phyloP scores from a whole-genome alignment of 345 rosid species.

The Gossypium bickii region DNA sequence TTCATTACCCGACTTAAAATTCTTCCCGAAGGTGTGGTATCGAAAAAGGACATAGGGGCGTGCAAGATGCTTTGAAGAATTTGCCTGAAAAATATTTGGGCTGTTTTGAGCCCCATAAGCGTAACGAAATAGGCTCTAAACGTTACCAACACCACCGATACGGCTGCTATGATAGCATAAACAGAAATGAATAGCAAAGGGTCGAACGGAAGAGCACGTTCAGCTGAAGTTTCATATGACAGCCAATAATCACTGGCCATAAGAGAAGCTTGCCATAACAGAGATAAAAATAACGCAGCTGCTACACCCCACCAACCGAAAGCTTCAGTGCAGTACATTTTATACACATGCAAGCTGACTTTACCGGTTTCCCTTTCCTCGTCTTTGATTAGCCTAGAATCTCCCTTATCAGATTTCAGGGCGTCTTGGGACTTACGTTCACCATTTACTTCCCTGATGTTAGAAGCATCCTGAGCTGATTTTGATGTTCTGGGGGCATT shows the following conservation, averaged over 20 bases:
- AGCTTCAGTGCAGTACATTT: constrained; percentile 73
- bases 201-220: constrained; percentile 42
- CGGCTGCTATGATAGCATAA: constrained; percentile 52
- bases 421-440: constrained; percentile 41
- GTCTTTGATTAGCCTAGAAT: constrained; percentile 75
- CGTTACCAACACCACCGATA: constrained; percentile 48
- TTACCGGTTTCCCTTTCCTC: constrained; percentile 84
- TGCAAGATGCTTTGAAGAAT: constrained; percentile 82
- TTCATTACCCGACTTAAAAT: constrained; percentile 69
- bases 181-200: constrained; percentile 56
- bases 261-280: constrained; percentile 65
- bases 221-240: constrained; percentile 74
- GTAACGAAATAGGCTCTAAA: constrained; percentile 54
- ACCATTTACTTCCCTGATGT: constrained; percentile 40
- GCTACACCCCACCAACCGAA: constrained; percentile 90
- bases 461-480: constrained; percentile 29
- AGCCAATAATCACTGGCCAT: constrained; percentile 97
- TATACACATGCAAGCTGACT: constrained; percentile 68
- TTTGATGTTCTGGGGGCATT: constrained; percentile 38
- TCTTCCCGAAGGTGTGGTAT: constrained; percentile 96
- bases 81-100: constrained; percentile 65
- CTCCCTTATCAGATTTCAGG: constrained; percentile 41
- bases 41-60: constrained; percentile 98
- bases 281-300: constrained; percentile 48
- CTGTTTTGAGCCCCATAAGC: constrained; percentile 69